Conservation (phyloP, 2,329 filamentous ascomycete genomes). For the Lizonia empirigonia region DNA sequence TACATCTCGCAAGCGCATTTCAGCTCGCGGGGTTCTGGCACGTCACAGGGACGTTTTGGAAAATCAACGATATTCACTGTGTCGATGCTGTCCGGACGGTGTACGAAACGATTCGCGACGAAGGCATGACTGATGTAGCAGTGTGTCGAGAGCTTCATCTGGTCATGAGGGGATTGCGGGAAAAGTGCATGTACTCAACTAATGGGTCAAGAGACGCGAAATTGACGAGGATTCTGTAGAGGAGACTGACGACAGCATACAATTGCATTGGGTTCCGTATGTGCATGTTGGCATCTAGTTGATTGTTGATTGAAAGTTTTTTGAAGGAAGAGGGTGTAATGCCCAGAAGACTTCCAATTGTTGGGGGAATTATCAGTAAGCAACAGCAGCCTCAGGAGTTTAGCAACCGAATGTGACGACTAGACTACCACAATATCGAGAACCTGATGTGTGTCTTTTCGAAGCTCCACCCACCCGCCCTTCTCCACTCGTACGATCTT, state of each 20-base stretch:
- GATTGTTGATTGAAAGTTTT: no score
- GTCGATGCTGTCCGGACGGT: slow-evolving; percentile 38
- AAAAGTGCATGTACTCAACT: no score
- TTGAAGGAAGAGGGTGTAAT: no score
- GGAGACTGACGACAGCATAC: no score
- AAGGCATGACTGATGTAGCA: slow-evolving; percentile 12
- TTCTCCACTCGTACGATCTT: slow-evolving; percentile 77
- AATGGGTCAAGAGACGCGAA: no score
- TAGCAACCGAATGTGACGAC: no score
- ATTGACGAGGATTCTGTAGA: no score
- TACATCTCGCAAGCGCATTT: slow-evolving; percentile 49
- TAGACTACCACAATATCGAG: slow-evolving; percentile 42
- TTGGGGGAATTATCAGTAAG: no score
- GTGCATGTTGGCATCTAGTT: neutral
- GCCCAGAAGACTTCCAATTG: no score
- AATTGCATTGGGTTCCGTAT: no score
- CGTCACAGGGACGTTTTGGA: slow-evolving; percentile 52
- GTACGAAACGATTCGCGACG: slow-evolving; percentile 28
- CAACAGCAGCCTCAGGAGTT: no score
- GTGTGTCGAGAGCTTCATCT: slow-evolving; percentile 15
- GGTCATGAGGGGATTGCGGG: slow-evolving; percentile 4
- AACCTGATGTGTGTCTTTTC: slow-evolving; percentile 52
- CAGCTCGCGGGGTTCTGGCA: slow-evolving; percentile 35
- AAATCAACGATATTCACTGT: slow-evolving; percentile 43
- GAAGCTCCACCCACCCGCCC: slow-evolving; percentile 73